Percentiles rank a stretch among this genome's conserved stretches.
phyloP scores from a whole-genome alignment of 2,329 filamentous ascomycete genomes.

The Helicocarpus griseus region DNA sequence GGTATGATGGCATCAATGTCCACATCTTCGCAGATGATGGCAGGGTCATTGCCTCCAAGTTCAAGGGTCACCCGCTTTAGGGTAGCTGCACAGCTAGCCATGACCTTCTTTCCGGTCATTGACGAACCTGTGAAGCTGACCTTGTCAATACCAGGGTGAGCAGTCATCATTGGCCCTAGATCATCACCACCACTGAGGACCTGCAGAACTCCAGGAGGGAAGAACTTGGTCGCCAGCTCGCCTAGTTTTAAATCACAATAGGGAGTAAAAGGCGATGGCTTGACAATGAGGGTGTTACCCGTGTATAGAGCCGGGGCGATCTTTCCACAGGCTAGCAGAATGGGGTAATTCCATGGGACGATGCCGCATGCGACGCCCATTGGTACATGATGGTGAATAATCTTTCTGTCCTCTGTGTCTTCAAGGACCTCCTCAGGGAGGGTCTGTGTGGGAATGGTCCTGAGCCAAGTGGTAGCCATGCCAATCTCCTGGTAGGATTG shows the following conservation, averaged over 20 bases:
- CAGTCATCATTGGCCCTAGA: constrained; percentile 50
- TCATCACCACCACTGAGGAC: constrained; percentile 51
- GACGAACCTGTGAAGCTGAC: constrained; percentile 56
- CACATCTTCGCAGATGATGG: constrained; percentile 50
- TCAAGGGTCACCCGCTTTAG: constrained; percentile 54
- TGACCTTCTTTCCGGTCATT: constrained; percentile 51
- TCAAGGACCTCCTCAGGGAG: constrained; percentile 37
- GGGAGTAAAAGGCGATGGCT: constrained; percentile 37
- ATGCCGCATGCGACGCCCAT: constrained; percentile 32
- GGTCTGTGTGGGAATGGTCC: constrained; percentile 9
- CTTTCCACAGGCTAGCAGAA: constrained; percentile 38
- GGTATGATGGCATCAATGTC: constrained; percentile 43
- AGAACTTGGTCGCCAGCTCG: constrained; percentile 48
- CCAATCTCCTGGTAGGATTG: constrained; percentile 1
- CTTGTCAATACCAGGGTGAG: constrained; percentile 52
- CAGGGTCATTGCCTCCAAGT: constrained; percentile 53
- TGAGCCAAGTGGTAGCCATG: background rate
- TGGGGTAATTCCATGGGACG: constrained; percentile 41
- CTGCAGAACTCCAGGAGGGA: constrained; percentile 55
- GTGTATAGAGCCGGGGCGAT: constrained; percentile 48
- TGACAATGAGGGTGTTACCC: constrained; percentile 47
- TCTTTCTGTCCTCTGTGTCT: constrained; percentile 27
- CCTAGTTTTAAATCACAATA: constrained; percentile 47
- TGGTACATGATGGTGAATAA: constrained; percentile 7
- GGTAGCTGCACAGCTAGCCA: constrained; percentile 46